Evolutionary conservation across 352 stramenopile genomes (phyloP).

Genomic region (Phytophthora agathidicida): DNA sequence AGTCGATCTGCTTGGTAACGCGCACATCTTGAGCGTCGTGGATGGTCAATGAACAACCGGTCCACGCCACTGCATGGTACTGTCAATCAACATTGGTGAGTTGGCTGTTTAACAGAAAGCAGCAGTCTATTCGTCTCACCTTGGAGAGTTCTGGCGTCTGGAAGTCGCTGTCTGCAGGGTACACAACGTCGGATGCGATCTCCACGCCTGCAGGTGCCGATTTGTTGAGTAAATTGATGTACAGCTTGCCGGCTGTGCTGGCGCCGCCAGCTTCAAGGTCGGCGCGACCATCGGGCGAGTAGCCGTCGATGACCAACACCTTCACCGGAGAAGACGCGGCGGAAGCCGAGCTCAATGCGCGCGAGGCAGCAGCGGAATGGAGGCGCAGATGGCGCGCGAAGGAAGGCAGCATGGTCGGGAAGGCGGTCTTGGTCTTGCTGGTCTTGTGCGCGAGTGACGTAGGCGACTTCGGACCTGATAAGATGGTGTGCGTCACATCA

Average conservation of each 20-base stretch:
- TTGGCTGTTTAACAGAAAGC: no score
- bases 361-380: slow-evolving; percentile 10
- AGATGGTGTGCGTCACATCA: slow-evolving; percentile 15
- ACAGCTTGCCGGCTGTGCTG: slow-evolving; percentile 74
- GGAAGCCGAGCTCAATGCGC: slow-evolving; percentile 26
- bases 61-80: slow-evolving; percentile 84
- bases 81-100: slow-evolving; percentile 25
- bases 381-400: slow-evolving; percentile 18
- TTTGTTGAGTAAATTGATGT: slow-evolving; percentile 65
- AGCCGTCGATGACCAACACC: slow-evolving; percentile 81
- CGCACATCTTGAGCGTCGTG: slow-evolving; percentile 59
- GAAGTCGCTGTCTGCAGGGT: slow-evolving; percentile 72
- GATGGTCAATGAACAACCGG: slow-evolving; percentile 78
- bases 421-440: not conserved
- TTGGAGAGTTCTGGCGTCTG: slow-evolving; percentile 60
- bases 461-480: slow-evolving; percentile 11
- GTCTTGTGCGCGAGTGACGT: slow-evolving; percentile 31
- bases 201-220: slow-evolving; percentile 58
- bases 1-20: slow-evolving; percentile 77
- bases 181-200: slow-evolving; percentile 61
- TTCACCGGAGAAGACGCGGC: slow-evolving; percentile 51
- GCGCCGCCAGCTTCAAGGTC: slow-evolving; percentile 72
- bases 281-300: slow-evolving; percentile 68
- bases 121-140: slow-evolving; percentile 28
- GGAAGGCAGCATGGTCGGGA: slow-evolving; percentile 26